Conservation (phyloP, 179 eudicot genomes). For the Actinidia chinensis region DNA sequence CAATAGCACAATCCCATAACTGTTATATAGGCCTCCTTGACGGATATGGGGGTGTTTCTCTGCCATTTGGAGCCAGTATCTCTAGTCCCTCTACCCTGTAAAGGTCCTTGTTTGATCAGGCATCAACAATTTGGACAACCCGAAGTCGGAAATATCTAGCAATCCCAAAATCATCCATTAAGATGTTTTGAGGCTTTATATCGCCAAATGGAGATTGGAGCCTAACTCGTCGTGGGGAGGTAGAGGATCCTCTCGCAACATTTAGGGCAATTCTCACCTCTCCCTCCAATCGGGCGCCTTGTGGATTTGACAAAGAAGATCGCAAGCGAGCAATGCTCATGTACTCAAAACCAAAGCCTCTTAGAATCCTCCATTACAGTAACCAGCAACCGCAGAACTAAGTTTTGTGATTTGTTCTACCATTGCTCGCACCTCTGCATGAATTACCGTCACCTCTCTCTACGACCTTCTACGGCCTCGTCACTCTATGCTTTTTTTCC, state of each 20-base stretch:
- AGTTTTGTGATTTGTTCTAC: conserved; percentile 52
- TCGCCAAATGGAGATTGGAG: conserved; percentile 53
- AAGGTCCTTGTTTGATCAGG: background rate
- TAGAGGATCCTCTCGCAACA: conserved; percentile 39
- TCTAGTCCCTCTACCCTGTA: conserved; percentile 25
- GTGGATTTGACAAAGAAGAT: conserved; percentile 33
- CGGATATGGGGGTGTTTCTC: no score
- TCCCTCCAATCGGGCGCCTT: conserved; percentile 33
- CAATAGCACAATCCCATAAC: no score
- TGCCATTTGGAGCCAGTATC: conserved; percentile 56
- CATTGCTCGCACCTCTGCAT: conserved; percentile 43
- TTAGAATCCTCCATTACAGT: conserved; percentile 1
- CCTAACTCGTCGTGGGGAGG: conserved; percentile 48
- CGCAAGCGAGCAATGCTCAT: conserved; percentile 27
- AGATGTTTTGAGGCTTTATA: conserved; percentile 54
- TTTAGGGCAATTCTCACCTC: conserved; percentile 30
- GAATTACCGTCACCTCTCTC: conserved; percentile 1
- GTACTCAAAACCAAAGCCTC: conserved; percentile 10
- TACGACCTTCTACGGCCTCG: conserved; percentile 3
- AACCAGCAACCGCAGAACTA: conserved; percentile 35
- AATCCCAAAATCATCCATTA: conserved; percentile 29
- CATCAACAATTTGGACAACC: background rate
- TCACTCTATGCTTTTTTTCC: conserved; percentile 15
- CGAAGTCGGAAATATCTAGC: conserved; percentile 9
- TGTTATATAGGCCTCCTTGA: no score